Percentiles rank a stretch among this genome's conserved stretches.
phyloP scores from a whole-genome alignment of 2,329 filamentous ascomycete genomes.

The Monosporascus sp. region DNA sequence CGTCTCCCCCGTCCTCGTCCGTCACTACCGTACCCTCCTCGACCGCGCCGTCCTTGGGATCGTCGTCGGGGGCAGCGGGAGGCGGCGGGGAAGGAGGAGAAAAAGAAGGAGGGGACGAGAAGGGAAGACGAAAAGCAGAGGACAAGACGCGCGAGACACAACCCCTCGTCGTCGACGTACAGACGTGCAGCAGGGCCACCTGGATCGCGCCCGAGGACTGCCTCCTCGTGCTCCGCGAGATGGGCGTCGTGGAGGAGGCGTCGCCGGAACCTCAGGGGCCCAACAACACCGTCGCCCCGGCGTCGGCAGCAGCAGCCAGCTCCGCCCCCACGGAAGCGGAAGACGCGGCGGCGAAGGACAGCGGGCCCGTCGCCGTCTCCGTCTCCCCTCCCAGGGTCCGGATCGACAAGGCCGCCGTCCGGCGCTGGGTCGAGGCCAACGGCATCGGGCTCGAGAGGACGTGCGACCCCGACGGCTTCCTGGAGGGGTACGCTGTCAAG shows the following conservation, averaged over 20 bases:
- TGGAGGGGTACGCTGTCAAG: conserved; percentile 58
- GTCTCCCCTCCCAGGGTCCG: conserved; percentile 36
- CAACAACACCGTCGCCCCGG: conserved; percentile 3
- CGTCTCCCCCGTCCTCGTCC: too few species aligned
- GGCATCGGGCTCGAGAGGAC: conserved; percentile 57
- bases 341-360: background rate
- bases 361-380: background rate
- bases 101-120: conserved; percentile 11
- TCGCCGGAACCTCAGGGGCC: conserved; percentile 39
- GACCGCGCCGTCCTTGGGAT: background rate
- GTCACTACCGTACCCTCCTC: too few species aligned
- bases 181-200: conserved; percentile 68
- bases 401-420: conserved; percentile 51
- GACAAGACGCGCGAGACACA: conserved; percentile 28
- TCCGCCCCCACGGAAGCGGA: background rate
- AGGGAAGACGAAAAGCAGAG: conserved; percentile 1
- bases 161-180: conserved; percentile 47
- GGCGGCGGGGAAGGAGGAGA: conserved; percentile 3
- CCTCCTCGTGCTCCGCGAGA: conserved; percentile 68
- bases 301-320: conserved; percentile 9
- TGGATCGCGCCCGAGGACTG: conserved; percentile 86
- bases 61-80: background rate
- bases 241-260: conserved; percentile 64
- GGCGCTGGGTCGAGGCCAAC: conserved; percentile 61
- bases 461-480: conserved; percentile 71